Percentiles rank a stretch among this genome's conserved stretches.
Evolutionary conservation across 75 land plant species (phyloP).

Genomic region (Pinus tabuliformis): DNA sequence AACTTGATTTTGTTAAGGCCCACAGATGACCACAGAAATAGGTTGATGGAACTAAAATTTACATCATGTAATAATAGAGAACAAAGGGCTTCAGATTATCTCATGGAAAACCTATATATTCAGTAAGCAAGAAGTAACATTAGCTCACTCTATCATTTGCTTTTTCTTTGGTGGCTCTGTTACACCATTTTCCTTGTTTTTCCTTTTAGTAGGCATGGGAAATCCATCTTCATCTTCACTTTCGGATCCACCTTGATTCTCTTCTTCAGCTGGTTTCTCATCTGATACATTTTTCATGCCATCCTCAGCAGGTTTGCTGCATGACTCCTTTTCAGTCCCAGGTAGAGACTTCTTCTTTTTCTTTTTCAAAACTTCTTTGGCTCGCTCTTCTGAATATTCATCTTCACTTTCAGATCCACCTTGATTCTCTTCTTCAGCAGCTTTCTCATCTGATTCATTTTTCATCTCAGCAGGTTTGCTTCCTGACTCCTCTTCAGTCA

Average conservation of each 20-base stretch:
- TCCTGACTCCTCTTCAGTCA: not conserved
- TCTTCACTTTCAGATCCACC: constrained; percentile 59
- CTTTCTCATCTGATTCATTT: not conserved
- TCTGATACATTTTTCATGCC: not conserved
- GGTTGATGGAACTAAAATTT: no score
- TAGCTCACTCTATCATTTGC: constrained; percentile 15
- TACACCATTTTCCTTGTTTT: constrained; percentile 14
- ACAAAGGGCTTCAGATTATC: not conserved
- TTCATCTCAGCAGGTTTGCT: not conserved
- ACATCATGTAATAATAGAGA: not conserved
- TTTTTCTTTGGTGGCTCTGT: constrained; percentile 12
- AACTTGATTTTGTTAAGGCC: no score
- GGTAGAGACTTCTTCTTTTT: not conserved
- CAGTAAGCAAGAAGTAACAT: not conserved
- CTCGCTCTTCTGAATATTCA: constrained; percentile 32
- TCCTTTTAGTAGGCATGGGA: constrained; percentile 24
- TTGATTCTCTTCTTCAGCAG: not conserved
- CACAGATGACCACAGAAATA: no score
- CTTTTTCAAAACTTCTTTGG: not conserved
- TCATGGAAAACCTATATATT: not conserved
- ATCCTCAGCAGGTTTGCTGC: not conserved
- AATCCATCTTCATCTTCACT: constrained; percentile 99
- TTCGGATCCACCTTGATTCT: constrained; percentile 18
- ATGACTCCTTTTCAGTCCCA: not conserved
- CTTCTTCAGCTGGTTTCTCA: not conserved